A percentile compares a stretch with the other conserved stretches of the same genome.
These are phyloP conservation scores for Asterella californica DNA, from an alignment of 225 moss, liverwort and hornwort species.

Conservation along the genomic window DNA sequence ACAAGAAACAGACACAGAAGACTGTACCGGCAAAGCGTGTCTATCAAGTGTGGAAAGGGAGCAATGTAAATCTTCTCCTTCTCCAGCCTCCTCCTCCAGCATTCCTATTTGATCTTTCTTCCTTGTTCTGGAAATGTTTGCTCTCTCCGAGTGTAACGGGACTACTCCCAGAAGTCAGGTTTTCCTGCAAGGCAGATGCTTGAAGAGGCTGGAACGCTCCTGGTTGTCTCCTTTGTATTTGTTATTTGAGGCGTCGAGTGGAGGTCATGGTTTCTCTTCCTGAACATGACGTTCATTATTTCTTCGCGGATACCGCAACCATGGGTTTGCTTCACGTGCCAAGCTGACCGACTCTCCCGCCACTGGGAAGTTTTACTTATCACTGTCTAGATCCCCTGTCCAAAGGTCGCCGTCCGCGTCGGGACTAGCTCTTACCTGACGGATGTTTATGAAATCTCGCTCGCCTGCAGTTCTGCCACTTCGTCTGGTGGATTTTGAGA, in stretches of 20 bases:
- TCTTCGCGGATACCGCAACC: not conserved
- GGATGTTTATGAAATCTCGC: not conserved
- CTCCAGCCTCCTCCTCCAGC: not conserved
- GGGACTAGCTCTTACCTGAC: not conserved
- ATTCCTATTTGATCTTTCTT: not conserved
- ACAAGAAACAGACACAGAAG: conserved; percentile 33
- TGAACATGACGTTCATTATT: not conserved
- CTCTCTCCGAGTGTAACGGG: not conserved
- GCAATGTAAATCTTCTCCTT: conserved; percentile 60
- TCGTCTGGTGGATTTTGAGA: not conserved
- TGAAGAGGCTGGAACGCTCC: not conserved
- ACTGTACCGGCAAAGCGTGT: conserved; percentile 63
- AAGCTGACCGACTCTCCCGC: not conserved
- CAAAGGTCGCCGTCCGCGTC: not conserved
- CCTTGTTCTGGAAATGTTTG: not conserved
- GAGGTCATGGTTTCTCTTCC: not conserved
- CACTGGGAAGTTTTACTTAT: not conserved
- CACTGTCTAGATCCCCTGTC: not conserved
- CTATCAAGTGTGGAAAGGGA: conserved; percentile 95
- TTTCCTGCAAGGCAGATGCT: not conserved
- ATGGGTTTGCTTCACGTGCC: not conserved
- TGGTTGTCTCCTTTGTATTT: not conserved
- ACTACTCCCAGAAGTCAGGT: not conserved
- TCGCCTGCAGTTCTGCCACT: not conserved
- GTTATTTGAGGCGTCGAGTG: not conserved